Conservation (phyloP, 2,329 filamentous ascomycete genomes). For the Alternaria triticimaculans region DNA sequence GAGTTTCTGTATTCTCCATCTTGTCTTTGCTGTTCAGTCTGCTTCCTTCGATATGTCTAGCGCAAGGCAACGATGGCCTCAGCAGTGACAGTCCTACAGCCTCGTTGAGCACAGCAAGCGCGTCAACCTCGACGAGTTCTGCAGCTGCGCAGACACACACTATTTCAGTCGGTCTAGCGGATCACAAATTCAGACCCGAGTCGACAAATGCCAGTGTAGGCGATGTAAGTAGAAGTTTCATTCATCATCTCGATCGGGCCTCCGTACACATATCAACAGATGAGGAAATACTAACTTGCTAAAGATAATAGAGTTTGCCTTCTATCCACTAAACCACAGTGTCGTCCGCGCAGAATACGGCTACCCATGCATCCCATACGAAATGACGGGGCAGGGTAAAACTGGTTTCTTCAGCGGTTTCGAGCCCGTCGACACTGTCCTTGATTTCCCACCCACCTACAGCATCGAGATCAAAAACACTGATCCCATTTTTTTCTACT, state of each 20-base stretch:
- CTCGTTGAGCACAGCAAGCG: constrained; percentile 6
- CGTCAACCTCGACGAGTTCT: constrained; percentile 18
- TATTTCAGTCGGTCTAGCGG: constrained; percentile 47
- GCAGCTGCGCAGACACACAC: constrained; percentile 36
- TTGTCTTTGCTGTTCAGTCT: not conserved
- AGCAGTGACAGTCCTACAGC: not conserved
- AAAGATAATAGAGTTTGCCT: constrained; percentile 50
- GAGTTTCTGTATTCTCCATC: not conserved
- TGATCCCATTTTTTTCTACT: constrained; percentile 48
- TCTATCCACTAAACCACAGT: constrained; percentile 53
- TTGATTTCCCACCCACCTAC: constrained; percentile 36
- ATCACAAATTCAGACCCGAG: constrained; percentile 50
- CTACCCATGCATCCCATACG: constrained; percentile 51
- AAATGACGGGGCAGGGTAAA: constrained; percentile 36
- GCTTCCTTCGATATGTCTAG: constrained; percentile 11
- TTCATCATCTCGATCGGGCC: not conserved
- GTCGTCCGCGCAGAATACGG: constrained; percentile 51
- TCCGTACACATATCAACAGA: not conserved
- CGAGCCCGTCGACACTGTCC: constrained; percentile 31
- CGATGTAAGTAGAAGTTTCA: constrained; percentile 36
- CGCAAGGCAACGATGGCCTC: constrained; percentile 4
- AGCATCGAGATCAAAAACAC: constrained; percentile 40
- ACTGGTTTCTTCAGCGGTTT: constrained; percentile 43
- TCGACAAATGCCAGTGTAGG: constrained; percentile 46
- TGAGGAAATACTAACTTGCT: constrained; percentile 1